phyloP scores from a whole-genome alignment of 352 stramenopile genomes.

The Thalassiosira mediterranea region DNA sequence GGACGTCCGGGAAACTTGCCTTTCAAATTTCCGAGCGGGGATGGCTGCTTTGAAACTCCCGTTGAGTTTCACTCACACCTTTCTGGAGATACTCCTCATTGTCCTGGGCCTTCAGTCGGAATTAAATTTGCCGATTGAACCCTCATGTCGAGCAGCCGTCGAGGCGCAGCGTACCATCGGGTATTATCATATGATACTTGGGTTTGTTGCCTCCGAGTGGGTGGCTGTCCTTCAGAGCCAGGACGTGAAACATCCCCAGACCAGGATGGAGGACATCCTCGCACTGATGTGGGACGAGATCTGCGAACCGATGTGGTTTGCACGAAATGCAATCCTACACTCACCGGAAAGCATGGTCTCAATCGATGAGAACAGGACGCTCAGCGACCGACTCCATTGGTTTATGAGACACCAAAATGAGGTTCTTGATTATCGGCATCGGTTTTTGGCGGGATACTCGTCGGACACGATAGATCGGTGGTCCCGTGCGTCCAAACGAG shows the following conservation, averaged over 20 bases:
- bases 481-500: background rate
- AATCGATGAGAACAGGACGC: background rate
- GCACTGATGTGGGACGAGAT: slow-evolving; percentile 11
- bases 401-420: slow-evolving; percentile 6
- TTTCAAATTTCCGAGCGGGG: too few relatives aligned
- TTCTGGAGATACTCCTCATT: background rate
- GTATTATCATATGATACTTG: background rate
- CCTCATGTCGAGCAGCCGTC: background rate
- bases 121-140: too few relatives aligned
- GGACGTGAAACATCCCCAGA: background rate
- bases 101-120: too few relatives aligned
- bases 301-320: slow-evolving; percentile 8
- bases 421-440: slow-evolving; percentile 14
- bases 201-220: background rate
- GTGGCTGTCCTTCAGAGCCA: background rate
- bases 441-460: background rate
- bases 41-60: background rate
- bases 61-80: background rate
- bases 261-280: background rate
- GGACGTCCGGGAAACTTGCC: too few relatives aligned
- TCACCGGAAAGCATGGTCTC: background rate
- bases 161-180: background rate
- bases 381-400: background rate
- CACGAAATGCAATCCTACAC: slow-evolving; percentile 1
- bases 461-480: background rate